Percentiles rank a stretch among this genome's conserved stretches.
Conservation (phyloP, 2,329 filamentous ascomycete species). For the Penicillium brasilianum region DNA sequence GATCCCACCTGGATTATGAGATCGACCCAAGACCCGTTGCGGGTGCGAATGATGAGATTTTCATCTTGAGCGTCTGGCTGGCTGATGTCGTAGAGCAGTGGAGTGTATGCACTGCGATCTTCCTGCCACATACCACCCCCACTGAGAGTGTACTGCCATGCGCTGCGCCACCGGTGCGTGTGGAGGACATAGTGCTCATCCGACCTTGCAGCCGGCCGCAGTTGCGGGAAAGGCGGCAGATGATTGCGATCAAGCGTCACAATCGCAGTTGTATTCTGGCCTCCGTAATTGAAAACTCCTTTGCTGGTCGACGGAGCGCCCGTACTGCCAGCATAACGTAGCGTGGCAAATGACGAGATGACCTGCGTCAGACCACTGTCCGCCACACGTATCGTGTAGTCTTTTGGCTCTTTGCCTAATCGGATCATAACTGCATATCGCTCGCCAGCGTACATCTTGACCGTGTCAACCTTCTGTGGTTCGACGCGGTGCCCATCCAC, state of each 20-base stretch:
- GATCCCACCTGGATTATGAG: conserved; percentile 45
- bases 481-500: conserved; percentile 46
- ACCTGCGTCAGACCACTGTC: conserved; percentile 55
- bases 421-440: conserved; percentile 44
- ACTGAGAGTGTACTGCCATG: conserved; percentile 18
- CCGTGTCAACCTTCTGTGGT: conserved; percentile 39
- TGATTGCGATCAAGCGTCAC: conserved; percentile 13
- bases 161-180: not conserved
- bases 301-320: conserved; percentile 38
- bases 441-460: conserved; percentile 38
- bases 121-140: conserved; percentile 22
- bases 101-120: conserved; percentile 19
- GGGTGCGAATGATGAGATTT: conserved; percentile 54
- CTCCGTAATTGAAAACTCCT: conserved; percentile 22
- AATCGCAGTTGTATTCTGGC: conserved; percentile 22
- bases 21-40: conserved; percentile 60
- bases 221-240: conserved; percentile 21
- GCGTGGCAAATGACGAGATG: conserved; percentile 56
- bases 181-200: conserved; percentile 20
- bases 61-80: conserved; percentile 11
- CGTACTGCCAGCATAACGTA: conserved; percentile 50
- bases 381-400: conserved; percentile 22
- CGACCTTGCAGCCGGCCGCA: conserved; percentile 9
- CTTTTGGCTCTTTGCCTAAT: conserved; percentile 14
- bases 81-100: conserved; percentile 15